Evolutionary conservation across 306 rosid species (phyloP).

Genomic region (Pterocarpus santalinus): DNA sequence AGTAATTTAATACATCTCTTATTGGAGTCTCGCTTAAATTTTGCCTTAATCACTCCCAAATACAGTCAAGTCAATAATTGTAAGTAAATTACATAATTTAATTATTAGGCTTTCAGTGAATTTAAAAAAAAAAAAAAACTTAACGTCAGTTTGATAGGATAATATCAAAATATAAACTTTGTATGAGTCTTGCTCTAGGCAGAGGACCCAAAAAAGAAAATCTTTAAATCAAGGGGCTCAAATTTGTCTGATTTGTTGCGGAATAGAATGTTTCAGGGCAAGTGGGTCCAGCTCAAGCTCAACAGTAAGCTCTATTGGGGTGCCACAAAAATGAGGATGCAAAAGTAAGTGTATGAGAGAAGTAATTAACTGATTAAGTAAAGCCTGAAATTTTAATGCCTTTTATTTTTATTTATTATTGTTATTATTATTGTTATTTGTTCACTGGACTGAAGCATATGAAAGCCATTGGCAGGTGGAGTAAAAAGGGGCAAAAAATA

Average conservation of each 20-base stretch:
- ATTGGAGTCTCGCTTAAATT: background rate
- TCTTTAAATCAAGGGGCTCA: slow-evolving; percentile 30
- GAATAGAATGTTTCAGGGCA: slow-evolving; percentile 22
- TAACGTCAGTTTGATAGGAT: background rate
- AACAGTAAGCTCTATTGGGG: background rate
- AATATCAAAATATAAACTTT: slow-evolving; percentile 1
- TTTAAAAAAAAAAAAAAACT: background rate
- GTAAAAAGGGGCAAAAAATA: background rate
- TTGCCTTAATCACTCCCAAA: background rate
- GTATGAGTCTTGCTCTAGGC: background rate
- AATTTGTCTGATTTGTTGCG: slow-evolving; percentile 39
- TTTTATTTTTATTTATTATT: background rate
- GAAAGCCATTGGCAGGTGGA: slow-evolving; percentile 21
- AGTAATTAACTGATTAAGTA: slow-evolving; percentile 27
- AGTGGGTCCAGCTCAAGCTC: slow-evolving; percentile 49
- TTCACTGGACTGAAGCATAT: slow-evolving; percentile 41
- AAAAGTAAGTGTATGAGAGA: background rate
- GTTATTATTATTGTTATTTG: background rate
- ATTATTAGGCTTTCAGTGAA: background rate
- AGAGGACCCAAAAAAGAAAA: slow-evolving; percentile 41
- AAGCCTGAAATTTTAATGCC: slow-evolving; percentile 17
- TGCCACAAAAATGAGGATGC: slow-evolving; percentile 42
- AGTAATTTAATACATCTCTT: background rate
- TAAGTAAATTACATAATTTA: background rate
- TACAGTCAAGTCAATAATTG: background rate